Evolutionary conservation across 345 rosid species (phyloP), one percentile per base, ranked within the genome.

Genomic region (Bruguiera gymnorhiza): DNA sequence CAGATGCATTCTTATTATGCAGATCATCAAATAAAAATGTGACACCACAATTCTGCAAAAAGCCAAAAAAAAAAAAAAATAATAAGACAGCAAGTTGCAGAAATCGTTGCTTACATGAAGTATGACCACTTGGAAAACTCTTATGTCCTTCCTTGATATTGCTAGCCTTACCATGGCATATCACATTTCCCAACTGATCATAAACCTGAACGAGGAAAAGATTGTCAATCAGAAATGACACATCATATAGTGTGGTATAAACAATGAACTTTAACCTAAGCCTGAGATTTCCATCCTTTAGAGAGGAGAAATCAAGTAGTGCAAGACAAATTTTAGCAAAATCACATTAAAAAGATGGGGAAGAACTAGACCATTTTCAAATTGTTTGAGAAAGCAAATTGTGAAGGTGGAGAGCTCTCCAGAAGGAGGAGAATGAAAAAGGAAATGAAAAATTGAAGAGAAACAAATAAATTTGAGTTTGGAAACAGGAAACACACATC

Each of bases 71-170:
- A 23, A 23, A 43, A 2, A 39, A 39, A 0, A 36, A 36, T 24
- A 69, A 2, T 26, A 24, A 24, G 6, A 56, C 24, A 58, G 51
- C 34, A 24, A 15, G 18, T 16, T 37, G 58, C n/a, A 32, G 39
- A 24, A 27, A 51, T 18, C 4, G 48, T 36, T 53, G 66, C 84
- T 81, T 78, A 88, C 93, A 82, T 26, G 98, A 89, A 30, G 96
- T 70, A 70, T 92, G 98, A 31, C 96, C 98, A 11, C 98, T 92
- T 1, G 98, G 98, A 66, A 93, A 93, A 70, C 98, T 89, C 79
- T 85, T 87, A 63, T 87, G 90, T 31, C 98, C 98, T 81, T 93
- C 98, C 73, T 80, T 90, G 48, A 93, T 63, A 26, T 79, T 89
- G 31, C 76, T 81, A 0, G 23, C 30, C 32, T 79, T 72, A 0